Base-by-base conservation (phyloP, 257 asterid species). In the Lantana camara region DNA sequence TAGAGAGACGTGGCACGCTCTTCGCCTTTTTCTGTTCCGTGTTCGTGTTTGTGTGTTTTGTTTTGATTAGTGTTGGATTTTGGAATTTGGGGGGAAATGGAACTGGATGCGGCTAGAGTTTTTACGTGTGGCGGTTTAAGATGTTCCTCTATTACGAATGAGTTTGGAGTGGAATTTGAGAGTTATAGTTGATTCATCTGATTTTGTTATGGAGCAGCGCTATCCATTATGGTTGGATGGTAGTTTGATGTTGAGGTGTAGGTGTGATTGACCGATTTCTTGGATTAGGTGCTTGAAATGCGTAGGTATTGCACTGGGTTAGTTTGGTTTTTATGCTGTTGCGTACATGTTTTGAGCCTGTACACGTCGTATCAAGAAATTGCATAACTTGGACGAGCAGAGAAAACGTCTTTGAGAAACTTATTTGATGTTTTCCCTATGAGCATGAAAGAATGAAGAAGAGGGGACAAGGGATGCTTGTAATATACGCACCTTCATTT, bases 71-170 rank as follows among this genome's bases (percentile, higher is more conserved):
- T 41, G 34, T 20, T 37, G 19, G n/a, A 35, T 50, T 74, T 50
- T 74, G 11, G 1, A 27, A 60, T 53, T 70, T n/a, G n/a, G 64
- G 44, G 46, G 47, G 12, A 4, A 22, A 5, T 13, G 42, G 60
- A 5, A 59, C 19, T 60, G 40, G 20, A 13, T 14, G 40, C 27
- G 52, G 46, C 56, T 58, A 16, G 48, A 41, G 16, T 22, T 15
- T 57, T 50, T 12, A 15, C 24, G 2, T 55, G 2, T 51, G 41
- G 41, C 10, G 69, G 34, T 30, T n/a, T 0, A 1, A 22, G 9
- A 1, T 63, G 21, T 20, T 29, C 12, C 23, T 40, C 16, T 35
- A 29, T 62, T 14, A 17, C 35, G 10, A 27, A 9, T 37, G 34
- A 30, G 19, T 17, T 10, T 16, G 10, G 27, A 27, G 32, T 22